A percentile compares a stretch with the other conserved stretches of the same genome.
Evolutionary conservation across 805 yeast genomes (phyloP).

Genomic region (Saturnispora sanitii): DNA sequence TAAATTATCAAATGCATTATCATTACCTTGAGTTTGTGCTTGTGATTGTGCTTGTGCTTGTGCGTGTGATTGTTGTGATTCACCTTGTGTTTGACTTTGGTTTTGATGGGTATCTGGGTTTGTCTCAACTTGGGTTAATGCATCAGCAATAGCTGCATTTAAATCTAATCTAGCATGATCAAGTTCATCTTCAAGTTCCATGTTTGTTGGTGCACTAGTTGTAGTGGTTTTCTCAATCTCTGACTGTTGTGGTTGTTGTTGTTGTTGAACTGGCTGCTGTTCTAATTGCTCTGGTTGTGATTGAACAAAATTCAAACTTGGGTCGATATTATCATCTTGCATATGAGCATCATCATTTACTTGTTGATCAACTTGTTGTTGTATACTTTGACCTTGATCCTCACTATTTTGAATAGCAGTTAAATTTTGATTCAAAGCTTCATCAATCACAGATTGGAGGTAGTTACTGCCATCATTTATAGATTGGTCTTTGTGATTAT

Average conservation of each 20-base stretch:
- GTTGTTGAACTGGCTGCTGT: not conserved
- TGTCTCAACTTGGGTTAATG: conserved; percentile 14
- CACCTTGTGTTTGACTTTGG: not conserved
- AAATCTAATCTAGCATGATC: conserved; percentile 12
- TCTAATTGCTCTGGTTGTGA: not conserved
- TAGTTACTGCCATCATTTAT: too few relatives aligned
- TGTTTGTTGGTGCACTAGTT: too few relatives aligned
- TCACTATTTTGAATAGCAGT: not conserved
- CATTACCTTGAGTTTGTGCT: conserved; percentile 4
- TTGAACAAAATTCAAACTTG: not conserved
- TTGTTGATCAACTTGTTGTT: too few relatives aligned
- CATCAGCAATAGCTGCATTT: conserved; percentile 20
- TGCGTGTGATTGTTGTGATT: not conserved
- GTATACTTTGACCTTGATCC: not conserved
- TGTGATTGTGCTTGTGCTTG: not conserved
- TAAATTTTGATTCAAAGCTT: conserved; percentile 10
- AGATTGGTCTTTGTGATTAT: too few relatives aligned
- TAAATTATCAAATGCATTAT: conserved; percentile 4
- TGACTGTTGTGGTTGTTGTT: not conserved
- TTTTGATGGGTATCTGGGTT: not conserved
- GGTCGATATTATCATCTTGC: not conserved
- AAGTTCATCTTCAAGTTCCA: conserved; percentile 5
- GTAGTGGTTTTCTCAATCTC: not conserved
- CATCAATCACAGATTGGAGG: conserved; percentile 9
- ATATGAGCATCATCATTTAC: not conserved